Evolutionary conservation across 768 basidiomycete species (phyloP), one percentile per base, ranked within the genome.

Genomic region (Gymnopilus junonius): DNA sequence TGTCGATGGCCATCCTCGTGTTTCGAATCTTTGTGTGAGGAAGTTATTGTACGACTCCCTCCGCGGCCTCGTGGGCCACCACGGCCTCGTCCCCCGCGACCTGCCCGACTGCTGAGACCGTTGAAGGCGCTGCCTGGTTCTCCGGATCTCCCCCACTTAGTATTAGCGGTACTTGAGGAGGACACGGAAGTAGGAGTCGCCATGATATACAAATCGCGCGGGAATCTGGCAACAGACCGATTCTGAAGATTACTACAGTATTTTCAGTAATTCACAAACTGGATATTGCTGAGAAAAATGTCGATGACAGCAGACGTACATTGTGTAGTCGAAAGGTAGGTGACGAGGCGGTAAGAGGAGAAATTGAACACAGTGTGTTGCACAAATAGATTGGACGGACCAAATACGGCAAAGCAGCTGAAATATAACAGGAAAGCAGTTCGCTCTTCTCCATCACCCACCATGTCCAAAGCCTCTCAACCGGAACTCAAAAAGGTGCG

Each of bases 401-500:
- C 76, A 80, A 79, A 79, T 73, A 78, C 67, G 68, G 61, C 76
- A 74, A 76, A 76, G 74, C 78, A 76, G 37, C 69, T 29, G 48
- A 32, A 51, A 51, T 51, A 51, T 29, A 31, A 48, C 45, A 48
- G 45, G 45, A 48, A 42, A 66, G 59, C 73, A 71, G 75, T 74
- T 73, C 63, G 62, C 55, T 65, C 43, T 63, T 58, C 59, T 45
- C 59, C 59, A 68, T 61, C 69, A 69, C 57, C 70, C 79, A 63
- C 35, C 62, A 93, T 95, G 94, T 94, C 94, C 42, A 94, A 95
- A 82, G 93, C 94, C 70, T 94, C 95, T 46, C 94, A 97, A 77
- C 97, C 97, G 64, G 97, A 99, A 76, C 85, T 99, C 64, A 99
- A 97, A 86, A 99, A 97, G 89, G 97, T 95, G n/a, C n/a, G 67